Evolutionary conservation across 768 basidiomycete genomes (phyloP).

Genomic region (Hericium alpestre): DNA sequence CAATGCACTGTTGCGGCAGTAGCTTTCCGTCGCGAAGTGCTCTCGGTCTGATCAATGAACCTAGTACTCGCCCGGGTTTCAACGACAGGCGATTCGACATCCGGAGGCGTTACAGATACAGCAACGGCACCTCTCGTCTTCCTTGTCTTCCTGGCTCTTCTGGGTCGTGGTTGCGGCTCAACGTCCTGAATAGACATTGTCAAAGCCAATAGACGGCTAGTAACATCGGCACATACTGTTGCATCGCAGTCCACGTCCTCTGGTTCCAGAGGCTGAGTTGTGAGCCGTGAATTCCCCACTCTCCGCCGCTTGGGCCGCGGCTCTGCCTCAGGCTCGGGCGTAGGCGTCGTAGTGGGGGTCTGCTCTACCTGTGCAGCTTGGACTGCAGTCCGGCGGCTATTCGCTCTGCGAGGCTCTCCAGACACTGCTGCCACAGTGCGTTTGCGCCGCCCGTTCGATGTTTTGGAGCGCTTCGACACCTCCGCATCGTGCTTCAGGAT

Average conservation of each 20-base stretch:
- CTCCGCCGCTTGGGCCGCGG: constrained; percentile 21
- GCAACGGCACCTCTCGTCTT: constrained; percentile 22
- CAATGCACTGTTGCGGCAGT: constrained; percentile 35
- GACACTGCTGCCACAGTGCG: neutral
- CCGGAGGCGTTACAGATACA: constrained; percentile 17
- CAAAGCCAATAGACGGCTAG: too few species aligned
- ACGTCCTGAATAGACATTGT: constrained; percentile 14
- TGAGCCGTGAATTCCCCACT: constrained; percentile 19
- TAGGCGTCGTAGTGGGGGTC: constrained; percentile 46
- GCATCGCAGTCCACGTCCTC: neutral
- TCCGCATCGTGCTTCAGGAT: constrained; percentile 66
- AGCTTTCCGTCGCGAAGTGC: constrained; percentile 16
- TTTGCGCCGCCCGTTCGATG: constrained; percentile 1
- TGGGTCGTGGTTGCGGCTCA: constrained; percentile 24
- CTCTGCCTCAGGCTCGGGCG: constrained; percentile 52
- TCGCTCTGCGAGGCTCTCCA: constrained; percentile 6
- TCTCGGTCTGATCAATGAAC: constrained; percentile 18
- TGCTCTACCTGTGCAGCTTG: constrained; percentile 36
- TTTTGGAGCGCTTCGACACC: constrained; percentile 12
- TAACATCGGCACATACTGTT: neutral
- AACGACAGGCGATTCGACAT: constrained; percentile 11
- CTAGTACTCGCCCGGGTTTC: constrained; percentile 12
- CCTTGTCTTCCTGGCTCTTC: constrained; percentile 17
- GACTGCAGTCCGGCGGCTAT: constrained; percentile 6
- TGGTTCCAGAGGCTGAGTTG: neutral